Conservation (phyloP, 768 basidiomycete genomes). For the Coprinopsis sp. region DNA sequence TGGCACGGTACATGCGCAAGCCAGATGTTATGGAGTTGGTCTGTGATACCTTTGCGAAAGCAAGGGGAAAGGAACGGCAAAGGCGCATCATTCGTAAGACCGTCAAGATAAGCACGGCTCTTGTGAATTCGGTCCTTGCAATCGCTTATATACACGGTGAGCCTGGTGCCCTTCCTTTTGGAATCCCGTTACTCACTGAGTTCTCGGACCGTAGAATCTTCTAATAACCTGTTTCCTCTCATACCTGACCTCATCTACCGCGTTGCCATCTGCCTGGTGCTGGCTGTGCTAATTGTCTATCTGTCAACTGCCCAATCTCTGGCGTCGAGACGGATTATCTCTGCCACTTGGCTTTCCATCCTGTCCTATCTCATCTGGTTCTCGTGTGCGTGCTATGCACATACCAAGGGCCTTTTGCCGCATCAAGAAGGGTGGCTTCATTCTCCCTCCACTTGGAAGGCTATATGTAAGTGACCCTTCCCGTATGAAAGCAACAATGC, state of each 20-base stretch:
- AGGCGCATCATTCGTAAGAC: slow-evolving; percentile 39
- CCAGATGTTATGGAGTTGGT: slow-evolving; percentile 64
- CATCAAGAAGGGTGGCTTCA: slow-evolving; percentile 25
- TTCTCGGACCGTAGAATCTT: slow-evolving; percentile 39
- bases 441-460: slow-evolving; percentile 56
- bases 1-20: slow-evolving; percentile 66
- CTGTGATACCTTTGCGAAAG: slow-evolving; percentile 54
- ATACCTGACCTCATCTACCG: slow-evolving; percentile 38
- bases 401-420: slow-evolving; percentile 40
- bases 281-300: slow-evolving; percentile 43
- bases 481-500: slow-evolving; percentile 4
- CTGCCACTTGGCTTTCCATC: slow-evolving; percentile 56
- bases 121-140: slow-evolving; percentile 47
- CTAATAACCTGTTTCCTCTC: slow-evolving; percentile 46
- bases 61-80: slow-evolving; percentile 45
- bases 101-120: slow-evolving; percentile 41
- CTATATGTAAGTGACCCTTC: slow-evolving; percentile 45
- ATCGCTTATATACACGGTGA: slow-evolving; percentile 63
- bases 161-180: slow-evolving; percentile 31
- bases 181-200: neutral
- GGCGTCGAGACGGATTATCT: slow-evolving; percentile 48
- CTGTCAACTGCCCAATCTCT: slow-evolving; percentile 54
- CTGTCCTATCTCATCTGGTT: slow-evolving; percentile 61
- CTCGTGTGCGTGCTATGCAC: slow-evolving; percentile 45
- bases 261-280: slow-evolving; percentile 33